Percentiles rank a stretch among this genome's conserved stretches.
Evolutionary conservation across 192 early-diverging fungal species (phyloP).

Genomic region (Chytriomyces sp.): DNA sequence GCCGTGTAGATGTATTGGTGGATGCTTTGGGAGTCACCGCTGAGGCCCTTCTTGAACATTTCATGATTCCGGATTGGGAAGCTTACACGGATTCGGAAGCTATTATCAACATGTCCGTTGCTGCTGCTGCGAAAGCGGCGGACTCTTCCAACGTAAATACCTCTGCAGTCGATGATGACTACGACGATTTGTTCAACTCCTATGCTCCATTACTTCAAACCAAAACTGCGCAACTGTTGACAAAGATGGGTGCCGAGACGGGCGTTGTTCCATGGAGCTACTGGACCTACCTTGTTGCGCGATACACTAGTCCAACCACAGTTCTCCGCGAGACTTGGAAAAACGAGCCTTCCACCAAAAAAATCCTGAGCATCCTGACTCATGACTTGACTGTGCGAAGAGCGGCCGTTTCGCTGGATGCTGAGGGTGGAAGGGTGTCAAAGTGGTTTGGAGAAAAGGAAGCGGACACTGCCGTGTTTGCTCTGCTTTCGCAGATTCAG

Average conservation of each 20-base stretch:
- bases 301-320: slow-evolving; percentile 1
- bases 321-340: slow-evolving; percentile 9
- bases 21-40: slow-evolving; percentile 10
- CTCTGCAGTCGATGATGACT: slow-evolving; percentile 7
- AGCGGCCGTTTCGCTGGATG: neutral
- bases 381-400: slow-evolving; percentile 26
- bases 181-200: slow-evolving; percentile 13
- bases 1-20: slow-evolving; percentile 5
- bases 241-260: neutral
- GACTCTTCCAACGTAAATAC: neutral
- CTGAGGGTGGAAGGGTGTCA: neutral
- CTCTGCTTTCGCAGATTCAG: neutral
- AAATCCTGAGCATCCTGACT: slow-evolving; percentile 3
- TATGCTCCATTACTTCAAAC: slow-evolving; percentile 7
- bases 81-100: neutral
- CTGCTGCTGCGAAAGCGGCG: neutral
- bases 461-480: slow-evolving; percentile 15
- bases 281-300: slow-evolving; percentile 26
- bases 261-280: slow-evolving; percentile 24
- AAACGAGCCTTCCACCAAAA: neutral
- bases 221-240: slow-evolving; percentile 3
- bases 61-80: neutral
- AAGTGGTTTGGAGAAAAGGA: slow-evolving; percentile 36
- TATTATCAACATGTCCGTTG: neutral
- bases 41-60: slow-evolving; percentile 5